Evolutionary conservation across 2,329 filamentous ascomycete genomes (phyloP), one percentile per base, ranked within the genome.

Genomic region (Monosporascus cannonballus): DNA sequence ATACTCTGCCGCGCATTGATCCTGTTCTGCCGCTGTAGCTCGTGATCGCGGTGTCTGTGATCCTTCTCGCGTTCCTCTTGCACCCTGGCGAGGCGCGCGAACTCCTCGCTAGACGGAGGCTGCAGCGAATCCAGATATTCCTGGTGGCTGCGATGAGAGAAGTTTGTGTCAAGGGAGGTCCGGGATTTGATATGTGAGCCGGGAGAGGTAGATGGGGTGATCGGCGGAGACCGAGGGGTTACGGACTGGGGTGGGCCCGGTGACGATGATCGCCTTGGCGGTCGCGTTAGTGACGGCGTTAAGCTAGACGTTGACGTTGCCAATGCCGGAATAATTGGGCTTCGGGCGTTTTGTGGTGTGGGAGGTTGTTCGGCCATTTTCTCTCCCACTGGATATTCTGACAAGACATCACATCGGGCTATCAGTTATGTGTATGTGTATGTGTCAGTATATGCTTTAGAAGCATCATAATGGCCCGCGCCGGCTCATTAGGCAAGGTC

Each of bases 81-180:
- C 7, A 79, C 66, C 20, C 67, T 67, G 36, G 72, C 69, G 47
- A 84, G 80, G 54, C 71, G 71, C 55, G 73, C 67, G 36, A 82
- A 76, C 52, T 76, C 71, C 30, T 74, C 67, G 27, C 57, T 58
- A 1, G 76, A 75, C 2, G 78, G 78, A 44, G 73, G 70, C 20
- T 75, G 67, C 11, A 81, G 67, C 9, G 76, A 76, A 52, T 78
- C 76, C 67, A 81, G 70, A 61, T 81, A 81, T 54, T 72, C 66
- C 57, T 73, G 71, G 48, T 63, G 67, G 38, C 61, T 64, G 20
- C 54, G 57, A 44, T 57, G 53, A n/a, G 65, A 64, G 36, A 51
- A 48, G 17, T 59, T 59, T 36, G 59, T 58, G 46, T 63, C 54
- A 49, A 55, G 51, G 15, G 61, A 61, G 46, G 57, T 34, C 41